These are phyloP conservation scores for Hypsizygus ulmarius DNA, from an alignment of 1,284 basidiomycete genomes.

Conservation along the genomic window DNA sequence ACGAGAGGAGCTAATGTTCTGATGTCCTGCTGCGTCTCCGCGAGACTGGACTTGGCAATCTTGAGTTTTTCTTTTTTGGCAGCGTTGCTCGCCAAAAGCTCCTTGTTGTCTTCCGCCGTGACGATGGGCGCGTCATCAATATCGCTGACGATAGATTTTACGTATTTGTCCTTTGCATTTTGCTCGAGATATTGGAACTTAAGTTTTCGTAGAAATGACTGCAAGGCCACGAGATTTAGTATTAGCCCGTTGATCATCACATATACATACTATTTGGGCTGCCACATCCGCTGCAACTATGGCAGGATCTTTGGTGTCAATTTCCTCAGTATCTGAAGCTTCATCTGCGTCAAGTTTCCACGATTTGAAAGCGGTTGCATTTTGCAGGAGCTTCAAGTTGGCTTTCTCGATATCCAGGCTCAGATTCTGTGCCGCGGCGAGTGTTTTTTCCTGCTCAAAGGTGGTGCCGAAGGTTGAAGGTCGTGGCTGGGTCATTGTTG, in stretches of 20 bases:
- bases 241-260: neutral
- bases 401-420: conserved; percentile 30
- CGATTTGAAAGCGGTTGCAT: conserved; percentile 35
- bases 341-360: conserved; percentile 35
- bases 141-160: conserved; percentile 80
- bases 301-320: conserved; percentile 41
- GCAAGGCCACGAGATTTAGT: conserved; percentile 1
- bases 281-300: conserved; percentile 46
- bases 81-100: conserved; percentile 57
- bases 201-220: conserved; percentile 79
- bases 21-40: conserved; percentile 60
- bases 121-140: conserved; percentile 76
- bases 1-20: conserved; percentile 60
- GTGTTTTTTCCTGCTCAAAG: conserved; percentile 23
- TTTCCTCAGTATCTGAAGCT: conserved; percentile 33
- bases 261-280: conserved; percentile 42
- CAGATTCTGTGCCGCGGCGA: conserved; percentile 27
- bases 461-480: too few species aligned
- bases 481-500: conserved; percentile 24
- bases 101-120: conserved; percentile 71
- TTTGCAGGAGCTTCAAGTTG: conserved; percentile 35
- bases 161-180: conserved; percentile 83
- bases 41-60: conserved; percentile 58
- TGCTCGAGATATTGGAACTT: conserved; percentile 87
- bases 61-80: conserved; percentile 70